These are phyloP conservation scores for Lasiosphaeria hispida DNA, from an alignment of 495 filamentous ascomycete species.

Conservation along the genomic window DNA sequence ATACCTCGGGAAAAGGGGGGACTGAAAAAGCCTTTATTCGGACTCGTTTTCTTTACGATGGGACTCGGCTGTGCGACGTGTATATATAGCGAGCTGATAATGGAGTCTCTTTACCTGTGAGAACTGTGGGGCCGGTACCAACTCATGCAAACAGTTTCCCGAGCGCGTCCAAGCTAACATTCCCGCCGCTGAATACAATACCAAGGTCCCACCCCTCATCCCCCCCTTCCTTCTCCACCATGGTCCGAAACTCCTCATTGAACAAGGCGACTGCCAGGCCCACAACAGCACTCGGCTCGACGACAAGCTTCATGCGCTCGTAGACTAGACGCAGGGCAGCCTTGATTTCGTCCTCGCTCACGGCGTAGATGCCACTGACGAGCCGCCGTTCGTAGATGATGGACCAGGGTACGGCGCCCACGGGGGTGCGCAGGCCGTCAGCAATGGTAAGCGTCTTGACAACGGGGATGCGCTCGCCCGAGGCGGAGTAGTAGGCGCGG, in stretches of 20 bases:
- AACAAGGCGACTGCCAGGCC: conserved; percentile 79
- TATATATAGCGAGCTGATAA: conserved; percentile 28
- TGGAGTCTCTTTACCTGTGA: conserved; percentile 3
- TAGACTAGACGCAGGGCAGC: conserved; percentile 71
- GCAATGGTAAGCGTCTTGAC: conserved; percentile 82
- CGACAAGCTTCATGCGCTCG: conserved; percentile 87
- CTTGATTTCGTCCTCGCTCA: conserved; percentile 81
- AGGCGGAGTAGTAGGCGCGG: conserved; percentile 59
- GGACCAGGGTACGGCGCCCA: conserved; percentile 75
- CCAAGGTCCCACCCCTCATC: conserved; percentile 83
- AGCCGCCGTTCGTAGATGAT: conserved; percentile 73
- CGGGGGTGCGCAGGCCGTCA: conserved; percentile 83
- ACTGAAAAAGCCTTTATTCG: conserved; percentile 20
- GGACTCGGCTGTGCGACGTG: conserved; percentile 20
- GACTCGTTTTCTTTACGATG: conserved; percentile 16
- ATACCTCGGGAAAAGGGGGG: conserved; percentile 26
- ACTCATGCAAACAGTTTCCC: conserved; percentile 53
- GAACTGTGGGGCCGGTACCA: neutral
- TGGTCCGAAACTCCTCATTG: conserved; percentile 74
- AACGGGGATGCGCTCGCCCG: conserved; percentile 56
- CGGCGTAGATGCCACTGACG: conserved; percentile 71
- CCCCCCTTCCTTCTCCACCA: conserved; percentile 69
- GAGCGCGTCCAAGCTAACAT: conserved; percentile 80
- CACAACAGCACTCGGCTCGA: conserved; percentile 89
- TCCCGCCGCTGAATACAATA: conserved; percentile 84